Conservation (phyloP, 2,329 filamentous ascomycete species). For the Stromatinia cepivora region DNA sequence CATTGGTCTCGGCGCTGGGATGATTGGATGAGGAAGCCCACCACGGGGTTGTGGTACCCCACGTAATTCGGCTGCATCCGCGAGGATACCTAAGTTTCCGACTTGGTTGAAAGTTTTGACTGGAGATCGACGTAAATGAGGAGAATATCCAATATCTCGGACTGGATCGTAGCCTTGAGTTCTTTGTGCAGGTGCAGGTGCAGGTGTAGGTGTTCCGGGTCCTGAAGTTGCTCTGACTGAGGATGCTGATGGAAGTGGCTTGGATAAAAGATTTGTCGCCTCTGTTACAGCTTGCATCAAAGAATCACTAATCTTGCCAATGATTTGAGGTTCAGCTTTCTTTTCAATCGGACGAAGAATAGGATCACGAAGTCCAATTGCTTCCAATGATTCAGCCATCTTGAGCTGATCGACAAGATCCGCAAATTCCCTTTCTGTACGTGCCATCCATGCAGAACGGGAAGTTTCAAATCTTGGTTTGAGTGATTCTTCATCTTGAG, state of each 20-base stretch:
- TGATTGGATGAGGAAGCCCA: neutral
- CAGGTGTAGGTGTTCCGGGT: constrained; percentile 22
- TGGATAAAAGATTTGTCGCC: neutral
- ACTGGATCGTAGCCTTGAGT: constrained; percentile 34
- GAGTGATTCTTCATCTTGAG: constrained; percentile 14
- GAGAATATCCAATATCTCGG: constrained; percentile 26
- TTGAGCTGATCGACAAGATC: constrained; percentile 20
- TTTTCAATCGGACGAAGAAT: constrained; percentile 16
- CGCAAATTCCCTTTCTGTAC: constrained; percentile 19
- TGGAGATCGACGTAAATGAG: constrained; percentile 16
- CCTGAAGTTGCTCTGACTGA: constrained; percentile 11
- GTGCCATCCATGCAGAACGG: constrained; percentile 29
- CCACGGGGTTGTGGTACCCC: neutral
- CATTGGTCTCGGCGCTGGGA: neutral
- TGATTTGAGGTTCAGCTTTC: neutral
- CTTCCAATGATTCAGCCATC: constrained; percentile 21
- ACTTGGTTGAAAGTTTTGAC: constrained; percentile 9
- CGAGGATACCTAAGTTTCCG: constrained; percentile 14
- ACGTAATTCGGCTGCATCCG: constrained; percentile 18
- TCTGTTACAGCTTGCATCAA: constrained; percentile 13
- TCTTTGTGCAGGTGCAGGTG: constrained; percentile 22
- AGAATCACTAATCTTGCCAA: constrained; percentile 17
- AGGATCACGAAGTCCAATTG: constrained; percentile 21
- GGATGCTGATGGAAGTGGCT: constrained; percentile 16
- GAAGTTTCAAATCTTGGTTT: constrained; percentile 27